Evolutionary conservation across 441 rosid genomes (phyloP).

Genomic region (Jatropha podagrica): DNA sequence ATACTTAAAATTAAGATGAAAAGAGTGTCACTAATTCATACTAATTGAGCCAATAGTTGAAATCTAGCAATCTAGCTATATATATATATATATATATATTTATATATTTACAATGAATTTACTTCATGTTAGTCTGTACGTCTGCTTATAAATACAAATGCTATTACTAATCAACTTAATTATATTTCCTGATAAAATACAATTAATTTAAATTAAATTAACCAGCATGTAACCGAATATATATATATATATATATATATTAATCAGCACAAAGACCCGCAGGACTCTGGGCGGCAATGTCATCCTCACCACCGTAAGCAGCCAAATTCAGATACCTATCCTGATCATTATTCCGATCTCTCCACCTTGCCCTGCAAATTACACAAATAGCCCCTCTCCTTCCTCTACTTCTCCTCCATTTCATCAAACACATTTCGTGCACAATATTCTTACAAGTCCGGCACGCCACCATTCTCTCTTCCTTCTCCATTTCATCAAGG

Average conservation of each 20-base stretch:
- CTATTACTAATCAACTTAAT: too few relatives aligned
- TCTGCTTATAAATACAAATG: too few relatives aligned
- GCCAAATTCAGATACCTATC: slow-evolving; percentile 68
- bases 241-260: neutral
- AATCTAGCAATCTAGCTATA: too few relatives aligned
- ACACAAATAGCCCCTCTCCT: slow-evolving; percentile 66
- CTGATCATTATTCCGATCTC: slow-evolving; percentile 27
- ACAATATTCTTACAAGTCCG: slow-evolving; percentile 63
- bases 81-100: too few relatives aligned
- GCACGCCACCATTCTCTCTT: slow-evolving; percentile 49
- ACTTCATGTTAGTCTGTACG: neutral
- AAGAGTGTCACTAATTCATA: too few relatives aligned
- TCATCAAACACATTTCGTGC: slow-evolving; percentile 70
- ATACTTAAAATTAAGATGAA: too few relatives aligned
- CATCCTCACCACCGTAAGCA: slow-evolving; percentile 41
- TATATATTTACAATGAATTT: neutral
- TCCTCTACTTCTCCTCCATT: slow-evolving; percentile 79
- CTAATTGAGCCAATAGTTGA: too few relatives aligned
- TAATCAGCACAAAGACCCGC: neutral
- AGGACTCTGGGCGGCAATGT: neutral
- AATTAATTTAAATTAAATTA: too few relatives aligned
- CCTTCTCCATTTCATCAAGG: slow-evolving; percentile 58
- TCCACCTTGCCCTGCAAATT: slow-evolving; percentile 85
- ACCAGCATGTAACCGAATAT: neutral
- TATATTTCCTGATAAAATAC: too few relatives aligned